These are phyloP conservation scores for Geranomyces michiganensis DNA, from an alignment of 192 early-diverging fungal genomes.

Conservation along the genomic window DNA sequence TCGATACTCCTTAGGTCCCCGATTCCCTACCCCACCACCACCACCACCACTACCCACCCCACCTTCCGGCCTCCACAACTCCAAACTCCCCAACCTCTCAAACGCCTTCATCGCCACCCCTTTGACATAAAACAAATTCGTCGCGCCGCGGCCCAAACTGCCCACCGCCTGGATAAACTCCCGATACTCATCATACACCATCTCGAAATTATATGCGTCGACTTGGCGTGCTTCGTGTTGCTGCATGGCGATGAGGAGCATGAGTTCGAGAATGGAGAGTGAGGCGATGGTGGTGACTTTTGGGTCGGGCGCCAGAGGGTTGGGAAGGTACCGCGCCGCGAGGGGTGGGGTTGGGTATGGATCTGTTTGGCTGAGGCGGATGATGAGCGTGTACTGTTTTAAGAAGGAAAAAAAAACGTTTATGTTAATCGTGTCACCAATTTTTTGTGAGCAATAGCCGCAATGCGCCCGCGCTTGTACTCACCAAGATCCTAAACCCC, in stretches of 20 bases:
- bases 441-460: too few relatives aligned
- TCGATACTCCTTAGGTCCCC: conserved; percentile 82
- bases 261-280: conserved; percentile 79
- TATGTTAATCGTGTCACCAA: too few relatives aligned
- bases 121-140: conserved; percentile 53
- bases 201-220: conserved; percentile 87
- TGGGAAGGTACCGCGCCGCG: not conserved
- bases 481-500: conserved; percentile 38
- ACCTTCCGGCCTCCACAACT: conserved; percentile 6
- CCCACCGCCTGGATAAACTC: conserved; percentile 52
- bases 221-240: conserved; percentile 65
- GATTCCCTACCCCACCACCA: conserved; percentile 49
- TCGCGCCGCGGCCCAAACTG: not conserved
- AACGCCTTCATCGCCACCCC: conserved; percentile 44
- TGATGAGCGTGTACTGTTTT: conserved; percentile 8
- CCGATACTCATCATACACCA: conserved; percentile 92
- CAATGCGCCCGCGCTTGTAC: not conserved
- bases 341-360: conserved; percentile 33
- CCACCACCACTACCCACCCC: conserved; percentile 67
- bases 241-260: conserved; percentile 77
- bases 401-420: too few relatives aligned
- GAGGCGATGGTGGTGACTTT: conserved; percentile 53
- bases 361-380: conserved; percentile 30
- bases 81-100: conserved; percentile 24
- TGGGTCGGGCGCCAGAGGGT: not conserved